Conservation (phyloP, 345 rosid genomes). For the Syzygium aqueum region DNA sequence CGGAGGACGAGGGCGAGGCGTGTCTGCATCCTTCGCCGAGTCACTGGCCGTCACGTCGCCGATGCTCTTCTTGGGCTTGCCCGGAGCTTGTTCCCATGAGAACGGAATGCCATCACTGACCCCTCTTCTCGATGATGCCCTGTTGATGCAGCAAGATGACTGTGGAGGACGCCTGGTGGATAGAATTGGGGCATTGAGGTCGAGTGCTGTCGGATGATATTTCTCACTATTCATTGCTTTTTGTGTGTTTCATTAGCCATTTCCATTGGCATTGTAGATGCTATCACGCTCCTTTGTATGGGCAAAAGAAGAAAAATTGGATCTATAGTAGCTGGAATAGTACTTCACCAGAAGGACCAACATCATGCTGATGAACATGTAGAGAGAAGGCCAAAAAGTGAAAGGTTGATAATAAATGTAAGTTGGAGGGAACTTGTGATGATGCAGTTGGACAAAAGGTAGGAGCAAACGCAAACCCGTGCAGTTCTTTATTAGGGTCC, state of each 20-base stretch:
- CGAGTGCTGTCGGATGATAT: conserved; percentile 35
- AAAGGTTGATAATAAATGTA: background rate
- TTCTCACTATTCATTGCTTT: background rate
- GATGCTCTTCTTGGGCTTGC: conserved; percentile 39
- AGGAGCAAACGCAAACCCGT: background rate
- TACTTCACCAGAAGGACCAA: background rate
- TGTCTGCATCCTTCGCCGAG: background rate
- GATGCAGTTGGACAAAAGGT: background rate
- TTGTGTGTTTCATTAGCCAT: background rate
- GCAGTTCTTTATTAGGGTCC: background rate
- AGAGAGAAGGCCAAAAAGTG: background rate
- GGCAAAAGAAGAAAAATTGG: background rate
- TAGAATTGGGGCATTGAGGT: conserved; percentile 65
- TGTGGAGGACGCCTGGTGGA: conserved; percentile 43
- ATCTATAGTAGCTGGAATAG: background rate
- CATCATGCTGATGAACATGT: background rate
- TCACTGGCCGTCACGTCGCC: background rate
- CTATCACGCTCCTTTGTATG: background rate
- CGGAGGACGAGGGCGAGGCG: conserved; percentile 64
- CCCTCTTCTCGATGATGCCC: background rate
- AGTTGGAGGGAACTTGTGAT: background rate
- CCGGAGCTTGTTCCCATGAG: conserved; percentile 84
- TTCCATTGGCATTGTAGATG: background rate
- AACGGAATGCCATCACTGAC: conserved; percentile 47
- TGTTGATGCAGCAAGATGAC: background rate